Conservation (phyloP, 257 asterid genomes). For the Fraxinus americana region DNA sequence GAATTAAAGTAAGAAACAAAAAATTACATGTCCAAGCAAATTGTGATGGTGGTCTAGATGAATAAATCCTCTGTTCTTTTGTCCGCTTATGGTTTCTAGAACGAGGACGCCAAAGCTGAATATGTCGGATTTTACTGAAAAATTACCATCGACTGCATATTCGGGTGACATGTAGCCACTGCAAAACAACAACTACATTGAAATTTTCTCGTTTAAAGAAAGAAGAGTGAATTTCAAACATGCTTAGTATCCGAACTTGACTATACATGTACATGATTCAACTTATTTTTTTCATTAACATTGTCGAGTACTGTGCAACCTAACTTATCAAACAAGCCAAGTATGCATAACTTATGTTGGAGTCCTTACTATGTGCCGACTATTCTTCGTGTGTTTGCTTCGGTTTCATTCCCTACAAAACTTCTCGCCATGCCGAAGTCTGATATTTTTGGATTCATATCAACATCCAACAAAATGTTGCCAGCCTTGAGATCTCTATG, state of each 20-base stretch:
- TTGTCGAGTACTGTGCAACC: neutral
- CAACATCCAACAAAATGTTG: slow-evolving; percentile 22
- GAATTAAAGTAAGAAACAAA: neutral
- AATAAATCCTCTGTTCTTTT: slow-evolving; percentile 21
- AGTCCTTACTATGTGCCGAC: slow-evolving; percentile 25
- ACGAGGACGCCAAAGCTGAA: slow-evolving; percentile 28
- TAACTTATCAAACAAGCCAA: neutral
- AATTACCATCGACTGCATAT: slow-evolving; percentile 28
- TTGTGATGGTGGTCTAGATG: slow-evolving; percentile 28
- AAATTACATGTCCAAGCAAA: slow-evolving; percentile 28
- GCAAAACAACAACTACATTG: neutral
- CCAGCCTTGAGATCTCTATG: slow-evolving; percentile 19
- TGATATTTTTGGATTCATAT: slow-evolving; percentile 28
- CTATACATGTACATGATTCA: neutral
- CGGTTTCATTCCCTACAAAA: slow-evolving; percentile 25
- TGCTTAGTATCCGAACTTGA: neutral
- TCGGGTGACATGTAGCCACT: slow-evolving; percentile 30
- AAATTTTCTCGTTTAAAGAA: neutral
- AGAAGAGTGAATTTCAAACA: neutral
- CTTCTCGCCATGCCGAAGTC: slow-evolving; percentile 31
- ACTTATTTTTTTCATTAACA: neutral
- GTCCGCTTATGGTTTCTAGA: slow-evolving; percentile 24
- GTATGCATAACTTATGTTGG: neutral
- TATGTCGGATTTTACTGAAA: slow-evolving; percentile 24
- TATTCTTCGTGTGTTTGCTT: slow-evolving; percentile 21